Evolutionary conservation across 176 grass and related monocot genomes (phyloP), one percentile per base, ranked within the genome.

Genomic region (Echinochloa phyllopogon): DNA sequence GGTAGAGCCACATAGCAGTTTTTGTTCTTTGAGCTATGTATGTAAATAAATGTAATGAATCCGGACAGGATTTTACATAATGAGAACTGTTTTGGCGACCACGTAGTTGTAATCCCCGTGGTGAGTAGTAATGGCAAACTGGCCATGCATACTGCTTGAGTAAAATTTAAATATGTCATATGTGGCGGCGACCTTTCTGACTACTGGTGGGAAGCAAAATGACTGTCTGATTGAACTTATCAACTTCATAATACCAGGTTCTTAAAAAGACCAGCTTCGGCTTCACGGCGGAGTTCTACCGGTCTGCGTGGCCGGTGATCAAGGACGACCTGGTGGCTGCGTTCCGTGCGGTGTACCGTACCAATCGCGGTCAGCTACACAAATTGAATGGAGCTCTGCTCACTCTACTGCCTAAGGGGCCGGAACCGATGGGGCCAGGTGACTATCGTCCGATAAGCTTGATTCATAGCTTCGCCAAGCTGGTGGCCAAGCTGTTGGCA

Each of bases 21-120:
- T 17, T 84, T 78, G 15, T 4, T 78, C 73, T 78, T 38, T 47
- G 2, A 66, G 57, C 16, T 68, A 85, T 50, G 63, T 14, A 15
- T 72, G 45, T 72, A 55, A 14, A 21, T 23, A 71, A 76, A 82
- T 77, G 6, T 57, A 86, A 82, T 64, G 43, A 65, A 62, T 18
- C 13, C 42, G 62, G 15, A 42, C 50, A 81, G 10, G 51, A 25
- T 76, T 85, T n/a, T 89, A 47, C 45, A 13, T 37, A 80, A 10
- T 53, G 33, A 43, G 53, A 60, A 62, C 42, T 70, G 72, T 76
- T 21, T 52, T 70, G 33, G 44, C 61, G 36, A 70, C 60, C 17
- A 77, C 11, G 59, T 12, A 20, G 0, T n/a, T 38, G 68, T 56
- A 47, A 23, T 6, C 7, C 20, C 11, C 44, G 36, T 55, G 8